Base-by-base conservation (phyloP, 73 alveolate genomes). In the Uronychia setigera region DNA sequence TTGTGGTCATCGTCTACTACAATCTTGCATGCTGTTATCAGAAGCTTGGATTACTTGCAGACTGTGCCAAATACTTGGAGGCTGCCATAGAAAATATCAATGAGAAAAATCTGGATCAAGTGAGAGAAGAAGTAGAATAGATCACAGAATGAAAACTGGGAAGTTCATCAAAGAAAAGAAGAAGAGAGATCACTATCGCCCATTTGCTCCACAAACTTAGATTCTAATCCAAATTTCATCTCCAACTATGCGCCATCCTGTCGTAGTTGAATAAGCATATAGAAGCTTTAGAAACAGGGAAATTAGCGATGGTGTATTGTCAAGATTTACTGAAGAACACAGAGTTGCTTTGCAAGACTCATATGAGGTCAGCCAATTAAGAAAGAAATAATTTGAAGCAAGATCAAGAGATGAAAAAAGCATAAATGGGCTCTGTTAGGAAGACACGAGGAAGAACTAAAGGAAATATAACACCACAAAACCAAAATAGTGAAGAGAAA, bases 211-310 rank as follows among this genome's bases (percentile, higher is more conserved):
- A 78, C 30, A 29, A 78, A 27, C 31, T 78, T 75, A 13, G 60
- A 29, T 59, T 32, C 78, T 78, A 92, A 78, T 92, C 95, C 19
- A 93, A 94, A 87, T 84, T 93, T 78, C 95, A 93, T 87, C 86
- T 95, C 9, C 98, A 95, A 85, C 92, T 95, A 87, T 94, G 98
- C 79, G 98, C 98, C 0, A 94, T 93, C 11, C 83, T 95, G 35
- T 90, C 97, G 9, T 76, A 81, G 31, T 9, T 60, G 1, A 76
- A 81, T 35, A 28, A 59, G 76, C 79, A 81, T 35, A 31, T 32
- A 1, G 35, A 32, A 0, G 88, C 88, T 25, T 26, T 81, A 60
- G 80, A 81, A 11, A 74, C 32, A n/a, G 88, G 88, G 26, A 58
- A 81, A 19, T 9, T 58, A 29, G 35, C 86, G 30, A 76, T 57